Percentiles rank a stretch among this genome's conserved stretches.
phyloP scores from a whole-genome alignment of 805 yeast species.

The Wickerhamomyces bovis region DNA sequence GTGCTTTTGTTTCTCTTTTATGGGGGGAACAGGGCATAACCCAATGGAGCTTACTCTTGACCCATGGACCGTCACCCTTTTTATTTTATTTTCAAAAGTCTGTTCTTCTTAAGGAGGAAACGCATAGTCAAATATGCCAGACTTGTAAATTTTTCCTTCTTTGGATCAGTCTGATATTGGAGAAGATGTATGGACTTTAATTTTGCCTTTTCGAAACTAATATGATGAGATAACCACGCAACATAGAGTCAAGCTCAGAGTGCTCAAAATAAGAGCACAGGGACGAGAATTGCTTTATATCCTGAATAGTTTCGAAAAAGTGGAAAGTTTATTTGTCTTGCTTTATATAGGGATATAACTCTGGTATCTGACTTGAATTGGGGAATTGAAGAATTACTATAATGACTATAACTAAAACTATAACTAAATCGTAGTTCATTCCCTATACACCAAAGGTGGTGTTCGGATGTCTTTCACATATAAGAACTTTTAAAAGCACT shows the following conservation, averaged over 20 bases:
- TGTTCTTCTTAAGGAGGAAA: constrained; percentile 13
- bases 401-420: too few species aligned
- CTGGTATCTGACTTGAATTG: constrained; percentile 6
- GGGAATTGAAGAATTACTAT: too few species aligned
- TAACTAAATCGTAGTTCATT: too few species aligned
- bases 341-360: constrained; percentile 17
- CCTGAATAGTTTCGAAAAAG: constrained; percentile 11
- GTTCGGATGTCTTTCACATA: background rate
- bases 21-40: constrained; percentile 37
- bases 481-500: too few species aligned
- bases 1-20: constrained; percentile 22
- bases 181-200: background rate
- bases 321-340: background rate
- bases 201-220: constrained; percentile 8
- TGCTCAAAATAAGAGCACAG: constrained; percentile 30
- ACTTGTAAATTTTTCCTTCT: constrained; percentile 28
- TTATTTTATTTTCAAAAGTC: constrained; percentile 7
- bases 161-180: background rate
- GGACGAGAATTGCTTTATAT: constrained; percentile 67
- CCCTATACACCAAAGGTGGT: background rate
- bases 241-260: constrained; percentile 93
- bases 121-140: constrained; percentile 67
- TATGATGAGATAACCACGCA: constrained; percentile 74
- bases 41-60: constrained; percentile 86
- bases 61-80: constrained; percentile 48